These are phyloP conservation scores for Xylaria curta DNA, from an alignment of 495 filamentous ascomycete species.

Conservation along the genomic window DNA sequence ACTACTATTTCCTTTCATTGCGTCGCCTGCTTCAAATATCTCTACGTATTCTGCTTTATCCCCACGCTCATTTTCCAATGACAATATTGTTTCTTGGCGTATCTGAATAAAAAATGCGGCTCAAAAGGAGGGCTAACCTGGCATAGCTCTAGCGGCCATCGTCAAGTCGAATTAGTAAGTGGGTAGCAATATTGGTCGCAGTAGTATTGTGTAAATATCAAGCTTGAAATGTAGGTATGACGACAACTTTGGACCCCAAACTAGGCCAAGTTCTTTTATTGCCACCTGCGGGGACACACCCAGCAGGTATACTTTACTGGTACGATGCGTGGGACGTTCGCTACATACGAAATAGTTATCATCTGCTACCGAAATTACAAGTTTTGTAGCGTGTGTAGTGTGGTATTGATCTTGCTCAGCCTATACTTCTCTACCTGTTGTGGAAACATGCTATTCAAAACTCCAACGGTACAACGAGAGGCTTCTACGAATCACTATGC, in stretches of 20 bases:
- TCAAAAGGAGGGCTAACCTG: background rate
- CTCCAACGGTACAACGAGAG: background rate
- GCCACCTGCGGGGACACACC: slow-evolving; percentile 12
- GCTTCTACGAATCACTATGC: background rate
- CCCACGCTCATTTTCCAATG: background rate
- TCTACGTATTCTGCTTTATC: too few species aligned
- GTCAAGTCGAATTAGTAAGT: background rate
- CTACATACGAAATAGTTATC: background rate
- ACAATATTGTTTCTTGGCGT: background rate
- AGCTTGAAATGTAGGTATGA: background rate
- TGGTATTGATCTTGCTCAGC: background rate
- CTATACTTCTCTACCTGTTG: background rate
- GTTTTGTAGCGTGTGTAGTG: background rate
- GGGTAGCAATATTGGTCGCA: background rate
- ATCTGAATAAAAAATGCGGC: background rate
- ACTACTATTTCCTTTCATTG: too few species aligned
- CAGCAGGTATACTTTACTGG: background rate
- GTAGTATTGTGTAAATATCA: background rate
- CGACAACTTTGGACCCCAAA: slow-evolving; percentile 11
- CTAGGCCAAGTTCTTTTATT: background rate
- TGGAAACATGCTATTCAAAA: background rate
- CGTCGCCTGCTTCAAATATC: too few species aligned
- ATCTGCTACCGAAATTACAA: background rate
- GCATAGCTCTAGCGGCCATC: background rate
- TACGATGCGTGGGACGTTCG: too few species aligned